A percentile compares a stretch with the other conserved stretches of the same genome.
These are phyloP conservation scores for Conoideocrella luteorostrata DNA, from an alignment of 2,329 filamentous ascomycete species.

Conservation along the genomic window DNA sequence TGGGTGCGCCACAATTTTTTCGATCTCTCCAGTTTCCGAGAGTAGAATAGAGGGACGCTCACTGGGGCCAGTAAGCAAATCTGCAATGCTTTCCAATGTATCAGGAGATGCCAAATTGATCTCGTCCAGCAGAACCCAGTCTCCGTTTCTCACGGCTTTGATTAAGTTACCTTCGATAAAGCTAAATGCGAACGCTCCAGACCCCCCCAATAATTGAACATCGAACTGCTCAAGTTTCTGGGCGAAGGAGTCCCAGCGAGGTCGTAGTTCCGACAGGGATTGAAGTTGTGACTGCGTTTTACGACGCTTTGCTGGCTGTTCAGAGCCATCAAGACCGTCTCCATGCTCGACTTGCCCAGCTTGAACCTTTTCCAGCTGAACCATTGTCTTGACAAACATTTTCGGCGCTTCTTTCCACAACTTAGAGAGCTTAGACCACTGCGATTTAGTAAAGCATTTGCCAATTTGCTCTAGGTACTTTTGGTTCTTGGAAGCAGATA, in stretches of 20 bases:
- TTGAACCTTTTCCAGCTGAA: conserved; percentile 43
- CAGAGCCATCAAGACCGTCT: conserved; percentile 27
- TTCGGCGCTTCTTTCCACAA: conserved; percentile 85
- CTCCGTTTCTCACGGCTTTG: conserved; percentile 89
- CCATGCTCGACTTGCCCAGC: conserved; percentile 28
- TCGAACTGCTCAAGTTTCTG: conserved; percentile 71
- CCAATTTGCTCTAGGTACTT: conserved; percentile 75
- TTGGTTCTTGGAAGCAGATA: conserved; percentile 81
- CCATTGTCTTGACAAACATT: conserved; percentile 71
- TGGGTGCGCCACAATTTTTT: conserved; percentile 81
- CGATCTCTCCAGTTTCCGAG: conserved; percentile 88
- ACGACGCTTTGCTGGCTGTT: conserved; percentile 62
- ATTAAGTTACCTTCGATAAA: conserved; percentile 96
- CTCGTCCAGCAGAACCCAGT: conserved; percentile 95
- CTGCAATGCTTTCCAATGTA: conserved; percentile 87
- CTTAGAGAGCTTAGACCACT: conserved; percentile 81
- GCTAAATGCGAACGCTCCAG: conserved; percentile 79
- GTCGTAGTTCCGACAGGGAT: conserved; percentile 48
- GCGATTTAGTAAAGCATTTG: conserved; percentile 71
- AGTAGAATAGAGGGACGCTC: conserved; percentile 76
- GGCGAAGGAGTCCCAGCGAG: conserved; percentile 76
- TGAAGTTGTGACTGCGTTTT: conserved; percentile 63
- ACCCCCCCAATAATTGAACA: conserved; percentile 65
- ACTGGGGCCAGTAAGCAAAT: conserved; percentile 70
- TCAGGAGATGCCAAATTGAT: conserved; percentile 95